Evolutionary conservation across 257 asterid species (phyloP).

Genomic region (Fraxinus cuspidata): DNA sequence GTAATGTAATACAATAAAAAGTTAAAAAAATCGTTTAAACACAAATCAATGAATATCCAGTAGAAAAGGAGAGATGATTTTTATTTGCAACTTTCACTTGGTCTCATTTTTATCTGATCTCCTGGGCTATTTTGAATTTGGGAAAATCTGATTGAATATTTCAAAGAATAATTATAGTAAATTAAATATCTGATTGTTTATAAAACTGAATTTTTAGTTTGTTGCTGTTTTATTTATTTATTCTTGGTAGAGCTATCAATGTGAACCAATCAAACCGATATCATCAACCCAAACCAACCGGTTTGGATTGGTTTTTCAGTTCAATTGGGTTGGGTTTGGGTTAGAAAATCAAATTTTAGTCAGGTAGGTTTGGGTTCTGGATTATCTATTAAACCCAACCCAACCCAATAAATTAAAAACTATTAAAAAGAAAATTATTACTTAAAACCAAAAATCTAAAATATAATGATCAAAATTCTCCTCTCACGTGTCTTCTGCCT

Average conservation of each 20-base stretch:
- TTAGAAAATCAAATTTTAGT: too few species aligned
- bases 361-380: too few species aligned
- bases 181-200: not conserved
- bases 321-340: too few species aligned
- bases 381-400: too few species aligned
- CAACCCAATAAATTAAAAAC: too few species aligned
- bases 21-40: not conserved
- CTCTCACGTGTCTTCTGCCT: too few species aligned
- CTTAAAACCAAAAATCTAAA: too few species aligned
- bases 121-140: not conserved
- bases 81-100: not conserved
- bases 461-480: too few species aligned
- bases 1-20: slow-evolving; percentile 17
- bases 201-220: not conserved
- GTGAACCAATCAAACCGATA: too few species aligned
- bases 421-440: too few species aligned
- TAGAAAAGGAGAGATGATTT: not conserved
- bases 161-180: not conserved
- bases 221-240: not conserved
- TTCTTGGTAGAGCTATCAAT: not conserved
- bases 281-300: too few species aligned
- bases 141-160: not conserved
- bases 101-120: not conserved
- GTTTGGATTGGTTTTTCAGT: too few species aligned
- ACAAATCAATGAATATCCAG: not conserved